phyloP scores from a whole-genome alignment of 139 green algal genomes.

The Picochlorum sp. region DNA sequence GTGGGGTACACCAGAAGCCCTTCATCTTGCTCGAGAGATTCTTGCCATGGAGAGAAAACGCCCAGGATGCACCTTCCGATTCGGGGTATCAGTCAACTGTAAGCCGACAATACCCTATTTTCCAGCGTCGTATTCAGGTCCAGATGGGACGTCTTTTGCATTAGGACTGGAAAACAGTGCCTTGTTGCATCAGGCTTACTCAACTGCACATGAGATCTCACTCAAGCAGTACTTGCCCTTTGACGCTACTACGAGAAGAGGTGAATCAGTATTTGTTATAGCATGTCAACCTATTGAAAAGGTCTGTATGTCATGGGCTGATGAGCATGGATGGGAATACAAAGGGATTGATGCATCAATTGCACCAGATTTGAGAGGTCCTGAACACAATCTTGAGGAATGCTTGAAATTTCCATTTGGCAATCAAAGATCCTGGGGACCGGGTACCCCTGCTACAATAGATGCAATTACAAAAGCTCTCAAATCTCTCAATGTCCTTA shows the following conservation, averaged over 20 bases:
- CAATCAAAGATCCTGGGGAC: conserved; percentile 13
- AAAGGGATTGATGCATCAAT: conserved; percentile 39
- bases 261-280: conserved; percentile 1
- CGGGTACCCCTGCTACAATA: conserved; percentile 33
- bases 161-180: conserved; percentile 32
- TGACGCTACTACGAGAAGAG: neutral
- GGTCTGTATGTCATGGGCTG: conserved; percentile 1
- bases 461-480: conserved; percentile 32
- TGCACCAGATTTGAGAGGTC: conserved; percentile 25
- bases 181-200: conserved; percentile 28
- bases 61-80: conserved; percentile 27
- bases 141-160: conserved; percentile 17
- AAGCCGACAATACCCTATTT: conserved; percentile 35
- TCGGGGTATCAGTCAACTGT: conserved; percentile 27
- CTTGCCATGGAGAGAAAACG: neutral
- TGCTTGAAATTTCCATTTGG: neutral
- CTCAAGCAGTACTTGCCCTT: neutral
- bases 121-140: conserved; percentile 21
- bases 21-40: conserved; percentile 9
- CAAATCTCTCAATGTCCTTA: conserved; percentile 19
- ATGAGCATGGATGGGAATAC: conserved; percentile 10
- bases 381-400: conserved; percentile 8
- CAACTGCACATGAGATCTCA: neutral
- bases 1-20: conserved; percentile 10
- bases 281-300: conserved; percentile 10